Percentiles rank a stretch among this genome's conserved stretches.
phyloP scores from a whole-genome alignment of 2,329 filamentous ascomycete species.

The Aspergillus sergii region DNA sequence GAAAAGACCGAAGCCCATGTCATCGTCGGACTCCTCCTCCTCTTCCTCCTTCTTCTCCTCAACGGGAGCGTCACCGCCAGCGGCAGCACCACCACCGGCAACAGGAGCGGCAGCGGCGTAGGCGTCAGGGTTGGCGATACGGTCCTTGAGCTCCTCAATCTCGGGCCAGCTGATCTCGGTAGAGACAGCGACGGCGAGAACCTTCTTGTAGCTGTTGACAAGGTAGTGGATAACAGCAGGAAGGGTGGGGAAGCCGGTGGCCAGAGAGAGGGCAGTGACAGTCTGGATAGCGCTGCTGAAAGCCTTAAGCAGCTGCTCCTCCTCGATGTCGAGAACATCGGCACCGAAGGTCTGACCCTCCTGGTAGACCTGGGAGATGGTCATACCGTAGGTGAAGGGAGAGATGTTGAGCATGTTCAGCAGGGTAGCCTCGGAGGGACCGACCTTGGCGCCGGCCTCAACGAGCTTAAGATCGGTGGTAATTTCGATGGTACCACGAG shows the following conservation, averaged over 20 bases:
- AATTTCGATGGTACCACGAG: constrained; percentile 99
- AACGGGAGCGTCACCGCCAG: constrained; percentile 54
- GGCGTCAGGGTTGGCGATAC: constrained; percentile 97
- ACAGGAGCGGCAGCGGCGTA: constrained; percentile 83
- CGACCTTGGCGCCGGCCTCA: constrained; percentile 90
- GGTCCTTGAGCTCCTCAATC: constrained; percentile 98
- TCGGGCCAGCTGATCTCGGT: constrained; percentile 93
- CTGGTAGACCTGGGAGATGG: constrained; percentile 95
- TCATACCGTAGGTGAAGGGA: constrained; percentile 99
- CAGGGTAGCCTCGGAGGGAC: constrained; percentile 96
- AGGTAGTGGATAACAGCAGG: constrained; percentile 95
- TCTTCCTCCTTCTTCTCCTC: constrained; percentile 63
- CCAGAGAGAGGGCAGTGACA: constrained; percentile 89
- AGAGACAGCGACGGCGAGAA: constrained; percentile 79
- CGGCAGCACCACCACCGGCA: constrained; percentile 61
- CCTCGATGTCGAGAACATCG: constrained; percentile 86
- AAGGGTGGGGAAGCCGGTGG: constrained; percentile 91
- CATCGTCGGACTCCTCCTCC: constrained; percentile 68
- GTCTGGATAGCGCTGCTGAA: constrained; percentile 81
- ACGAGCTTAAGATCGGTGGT: constrained; percentile 97
- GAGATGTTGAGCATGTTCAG: constrained; percentile 99
- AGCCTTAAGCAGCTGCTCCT: constrained; percentile 86
- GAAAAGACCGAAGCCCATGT: constrained; percentile 78
- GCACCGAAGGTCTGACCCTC: constrained; percentile 89
- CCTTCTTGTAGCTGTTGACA: constrained; percentile 98